Evolutionary conservation across 495 filamentous ascomycete genomes (phyloP), one percentile per base, ranked within the genome.

Genomic region (Talaromyces nanjingensis): DNA sequence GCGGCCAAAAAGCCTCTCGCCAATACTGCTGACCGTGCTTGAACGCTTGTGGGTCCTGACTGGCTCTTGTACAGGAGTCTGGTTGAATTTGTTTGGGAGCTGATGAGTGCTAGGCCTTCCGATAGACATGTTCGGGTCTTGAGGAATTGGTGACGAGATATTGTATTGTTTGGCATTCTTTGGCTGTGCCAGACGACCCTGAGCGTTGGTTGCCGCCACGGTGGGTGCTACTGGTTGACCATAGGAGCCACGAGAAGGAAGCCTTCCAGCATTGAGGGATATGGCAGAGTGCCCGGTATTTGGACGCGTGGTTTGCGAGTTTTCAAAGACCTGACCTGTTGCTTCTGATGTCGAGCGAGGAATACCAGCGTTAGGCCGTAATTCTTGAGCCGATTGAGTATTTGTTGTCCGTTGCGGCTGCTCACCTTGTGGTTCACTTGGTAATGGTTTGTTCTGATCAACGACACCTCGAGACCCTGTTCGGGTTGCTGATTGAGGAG

Each of bases 101-200:
- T 77, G 75, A 59, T 79, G 79, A 42, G 84, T 83, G 65, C 83
- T 90, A 31, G 89, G 87, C 45, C 85, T 82, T 24, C 86, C 86
- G 62, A 81, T 78, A 12, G 78, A 76, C 20, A 57, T 68, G 7
- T 73, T 70, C 20, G 72, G 63, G 42, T 79, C 76, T 64, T 89
- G 84, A 18, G 83, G 80, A 33, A 90, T 85, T 20, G 91, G 88
- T 60, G 79, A 79, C 20, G 91, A 90, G 49, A 94, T 91, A 27
- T 83, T 83, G 69, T 96, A 96, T 64, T 86, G 84, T 71, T 88
- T 91, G 16, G 80, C 76, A 64, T 77, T 81, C 66, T 83, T 87
- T 42, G 94, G 94, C 72, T 96, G 93, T 63, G 92, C 87, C 64
- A 98, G 89, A 67, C 89, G 89, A 65, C 91, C 94, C 75, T 97